phyloP scores from a whole-genome alignment of 805 yeast species.

The Candida sonorensis region DNA sequence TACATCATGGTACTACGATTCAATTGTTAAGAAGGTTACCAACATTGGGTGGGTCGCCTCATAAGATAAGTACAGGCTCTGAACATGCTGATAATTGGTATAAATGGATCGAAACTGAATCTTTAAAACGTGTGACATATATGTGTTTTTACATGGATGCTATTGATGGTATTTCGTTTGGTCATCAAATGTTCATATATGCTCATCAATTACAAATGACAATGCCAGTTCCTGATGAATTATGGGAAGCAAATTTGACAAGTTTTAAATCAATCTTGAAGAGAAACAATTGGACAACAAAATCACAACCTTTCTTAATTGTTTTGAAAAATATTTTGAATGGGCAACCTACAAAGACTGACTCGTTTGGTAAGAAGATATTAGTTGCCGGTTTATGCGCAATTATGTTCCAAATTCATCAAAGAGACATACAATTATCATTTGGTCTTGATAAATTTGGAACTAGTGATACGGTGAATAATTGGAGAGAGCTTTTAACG shows the following conservation, averaged over 20 bases:
- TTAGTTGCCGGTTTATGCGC: slow-evolving; percentile 62
- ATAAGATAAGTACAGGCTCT: slow-evolving; percentile 16
- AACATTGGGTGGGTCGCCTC: slow-evolving; percentile 65
- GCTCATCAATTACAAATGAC: slow-evolving; percentile 56
- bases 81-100: slow-evolving; percentile 32
- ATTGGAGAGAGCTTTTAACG: slow-evolving; percentile 68
- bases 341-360: slow-evolving; percentile 39
- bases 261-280: slow-evolving; percentile 17
- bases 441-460: slow-evolving; percentile 35
- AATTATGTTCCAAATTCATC: slow-evolving; percentile 66
- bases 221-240: slow-evolving; percentile 55
- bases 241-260: slow-evolving; percentile 38
- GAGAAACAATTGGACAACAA: slow-evolving; percentile 11
- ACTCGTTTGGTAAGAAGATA: slow-evolving; percentile 60
- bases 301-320: slow-evolving; percentile 41
- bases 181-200: slow-evolving; percentile 56
- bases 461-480: slow-evolving; percentile 24
- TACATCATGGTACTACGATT: slow-evolving; percentile 83
- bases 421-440: slow-evolving; percentile 57
- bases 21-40: slow-evolving; percentile 74
- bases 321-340: slow-evolving; percentile 54
- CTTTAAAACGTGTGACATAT: slow-evolving; percentile 68
- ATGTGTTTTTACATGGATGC: slow-evolving; percentile 80
- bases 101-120: slow-evolving; percentile 76
- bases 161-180: slow-evolving; percentile 69